A percentile compares a stretch with the other conserved stretches of the same genome.
Evolutionary conservation across 78 protist genomes (phyloP).

Genomic region (Acrasis kona): DNA sequence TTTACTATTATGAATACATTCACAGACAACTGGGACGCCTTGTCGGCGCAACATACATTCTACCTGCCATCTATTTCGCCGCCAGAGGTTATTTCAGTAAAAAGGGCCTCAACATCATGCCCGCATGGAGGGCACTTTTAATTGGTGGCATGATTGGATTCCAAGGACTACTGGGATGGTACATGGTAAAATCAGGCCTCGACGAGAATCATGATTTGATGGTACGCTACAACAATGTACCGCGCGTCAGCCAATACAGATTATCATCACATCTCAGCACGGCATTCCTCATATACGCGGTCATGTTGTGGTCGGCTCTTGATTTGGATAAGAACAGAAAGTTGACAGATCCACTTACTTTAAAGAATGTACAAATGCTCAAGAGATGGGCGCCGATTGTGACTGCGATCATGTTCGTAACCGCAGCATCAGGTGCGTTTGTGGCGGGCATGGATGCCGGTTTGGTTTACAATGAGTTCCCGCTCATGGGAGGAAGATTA

Average conservation of each 20-base stretch:
- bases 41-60: constrained; percentile 64
- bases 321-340: constrained; percentile 1
- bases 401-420: constrained; percentile 19
- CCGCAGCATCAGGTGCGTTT: constrained; percentile 75
- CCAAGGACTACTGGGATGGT: constrained; percentile 87
- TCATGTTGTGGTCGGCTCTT: constrained; percentile 35
- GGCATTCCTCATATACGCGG: constrained; percentile 61
- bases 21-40: constrained; percentile 74
- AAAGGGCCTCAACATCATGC: too few species aligned
- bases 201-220: constrained; percentile 22
- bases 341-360: neutral
- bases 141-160: neutral
- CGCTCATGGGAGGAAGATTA: constrained; percentile 68
- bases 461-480: constrained; percentile 68
- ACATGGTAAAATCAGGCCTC: constrained; percentile 86
- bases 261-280: constrained; percentile 73
- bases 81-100: neutral
- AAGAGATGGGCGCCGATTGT: neutral
- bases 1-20: constrained; percentile 75
- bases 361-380: neutral
- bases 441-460: constrained; percentile 96
- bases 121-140: neutral
- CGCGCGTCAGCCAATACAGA: constrained; percentile 75
- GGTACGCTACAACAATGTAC: constrained; percentile 25
- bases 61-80: constrained; percentile 54